Evolutionary conservation across 768 basidiomycete species (phyloP), one percentile per base, ranked within the genome.

Genomic region (Trametes villosa): DNA sequence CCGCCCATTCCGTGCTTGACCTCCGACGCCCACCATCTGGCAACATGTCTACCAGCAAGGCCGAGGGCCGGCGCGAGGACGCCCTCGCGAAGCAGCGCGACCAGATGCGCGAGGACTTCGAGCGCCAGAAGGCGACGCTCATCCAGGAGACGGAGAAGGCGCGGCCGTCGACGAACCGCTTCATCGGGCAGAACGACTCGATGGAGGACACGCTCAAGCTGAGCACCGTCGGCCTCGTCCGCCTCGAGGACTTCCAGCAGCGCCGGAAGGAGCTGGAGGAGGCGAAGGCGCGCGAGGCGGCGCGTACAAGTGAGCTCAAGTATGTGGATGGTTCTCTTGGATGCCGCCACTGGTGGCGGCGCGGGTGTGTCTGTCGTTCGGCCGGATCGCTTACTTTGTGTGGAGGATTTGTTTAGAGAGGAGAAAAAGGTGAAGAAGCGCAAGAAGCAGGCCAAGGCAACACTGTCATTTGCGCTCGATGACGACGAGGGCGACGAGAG

Each of bases 171-270:
- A 76, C 85, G 3, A 88, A 89, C 71, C 90, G 95, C 62, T 98
- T 98, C 74, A 91, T 96, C 36, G 93, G 94, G 1, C 92, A 96
- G 73, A 86, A 92, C 75, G 96, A 98, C 71, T 93, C 92, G 5
- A 87, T 97, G 82, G 96, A 98, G 73, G 96, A 98, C 60, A 83
- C 86, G 8, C 82, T 98, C 51, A 97, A 96, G 81, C 82, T 93
- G 62, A 88, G 82, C 49, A 98, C 96, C 1, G 86, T 98, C 44
- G 96, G 96, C 64, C 83, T 98, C 18, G 96, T 98, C 3, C 86
- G 81, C 59, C 81, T 98, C 8, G 92, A 96, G 65, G 96, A 97
- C 30, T 98, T 98, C 65, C 92, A 95, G 73, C 90, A 93, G 75
- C 85, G 81, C 68, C 78, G 92, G 60, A 92, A 92, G 70, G 92